Conservation (phyloP, 164 flowering plant genomes). For the Buxus sempervirens region DNA sequence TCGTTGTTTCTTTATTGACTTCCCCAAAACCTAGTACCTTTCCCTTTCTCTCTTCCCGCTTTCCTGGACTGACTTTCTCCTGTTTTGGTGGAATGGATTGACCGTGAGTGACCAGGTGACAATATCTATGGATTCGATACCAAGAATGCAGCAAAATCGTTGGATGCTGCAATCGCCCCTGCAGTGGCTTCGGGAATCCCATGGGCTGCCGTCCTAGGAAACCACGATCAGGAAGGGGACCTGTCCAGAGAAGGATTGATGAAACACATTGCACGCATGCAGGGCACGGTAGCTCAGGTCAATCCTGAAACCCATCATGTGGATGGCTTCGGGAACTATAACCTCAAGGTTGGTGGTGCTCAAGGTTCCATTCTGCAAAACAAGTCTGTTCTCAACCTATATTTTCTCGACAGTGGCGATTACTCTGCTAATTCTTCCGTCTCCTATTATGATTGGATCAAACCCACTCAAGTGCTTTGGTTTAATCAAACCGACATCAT, state of each 20-base stretch:
- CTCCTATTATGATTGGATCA: slow-evolving; percentile 90
- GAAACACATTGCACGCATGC: slow-evolving; percentile 67
- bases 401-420: slow-evolving; percentile 93
- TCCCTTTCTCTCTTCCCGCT: too few species aligned
- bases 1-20: too few species aligned
- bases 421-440: slow-evolving; percentile 78
- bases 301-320: slow-evolving; percentile 54
- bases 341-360: slow-evolving; percentile 70
- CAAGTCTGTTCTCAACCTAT: slow-evolving; percentile 83
- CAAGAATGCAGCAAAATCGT: slow-evolving; percentile 54
- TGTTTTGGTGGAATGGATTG: too few species aligned
- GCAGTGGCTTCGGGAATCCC: slow-evolving; percentile 66
- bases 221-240: slow-evolving; percentile 88
- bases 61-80: too few species aligned
- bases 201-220: slow-evolving; percentile 95
- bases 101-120: slow-evolving; percentile 71
- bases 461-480: slow-evolving; percentile 89
- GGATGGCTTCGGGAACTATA: slow-evolving; percentile 95
- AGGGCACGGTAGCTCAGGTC: slow-evolving; percentile 53
- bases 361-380: slow-evolving; percentile 52
- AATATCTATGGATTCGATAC: slow-evolving; percentile 73
- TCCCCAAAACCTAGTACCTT: too few species aligned
- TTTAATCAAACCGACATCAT: slow-evolving; percentile 59
- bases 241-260: slow-evolving; percentile 77
- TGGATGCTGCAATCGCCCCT: slow-evolving; percentile 75